phyloP scores from a whole-genome alignment of 768 basidiomycete genomes.

The Pleurotus platypus region DNA sequence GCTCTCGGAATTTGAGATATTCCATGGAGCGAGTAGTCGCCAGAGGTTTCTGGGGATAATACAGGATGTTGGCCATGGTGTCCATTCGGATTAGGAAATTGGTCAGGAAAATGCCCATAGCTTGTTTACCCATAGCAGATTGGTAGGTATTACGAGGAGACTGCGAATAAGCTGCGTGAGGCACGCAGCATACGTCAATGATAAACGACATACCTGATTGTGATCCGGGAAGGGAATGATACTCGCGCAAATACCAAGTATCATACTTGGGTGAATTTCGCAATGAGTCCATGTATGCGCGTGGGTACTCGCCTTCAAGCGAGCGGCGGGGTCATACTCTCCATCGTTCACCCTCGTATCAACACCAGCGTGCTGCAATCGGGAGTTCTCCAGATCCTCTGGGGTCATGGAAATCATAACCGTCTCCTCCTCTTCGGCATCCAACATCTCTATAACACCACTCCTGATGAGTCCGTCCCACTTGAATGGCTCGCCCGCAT shows the following conservation, averaged over 20 bases:
- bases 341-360: conserved; percentile 57
- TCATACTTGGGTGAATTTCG: conserved; percentile 99
- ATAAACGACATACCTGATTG: conserved; percentile 71
- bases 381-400: conserved; percentile 87
- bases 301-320: conserved; percentile 80
- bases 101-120: conserved; percentile 98
- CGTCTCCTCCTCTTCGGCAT: conserved; percentile 99
- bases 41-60: conserved; percentile 98
- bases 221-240: conserved; percentile 99
- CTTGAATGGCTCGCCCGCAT: conserved; percentile 63
- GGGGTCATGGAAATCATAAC: conserved; percentile 99
- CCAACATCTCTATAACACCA: conserved; percentile 90
- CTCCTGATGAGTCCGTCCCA: conserved; percentile 85
- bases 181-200: not conserved
- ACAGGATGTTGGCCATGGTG: conserved; percentile 99
- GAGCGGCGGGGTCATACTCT: conserved; percentile 83
- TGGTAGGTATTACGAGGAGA: conserved; percentile 99
- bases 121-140: conserved; percentile 99
- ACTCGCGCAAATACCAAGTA: conserved; percentile 95
- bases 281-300: conserved; percentile 97
- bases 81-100: conserved; percentile 99
- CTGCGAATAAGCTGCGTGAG: conserved; percentile 33
- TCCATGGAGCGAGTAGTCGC: conserved; percentile 99
- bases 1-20: conserved; percentile 96
- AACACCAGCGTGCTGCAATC: conserved; percentile 58